Evolutionary conservation across 257 asterid species (phyloP).

Genomic region (Thymus quinquecostatus): DNA sequence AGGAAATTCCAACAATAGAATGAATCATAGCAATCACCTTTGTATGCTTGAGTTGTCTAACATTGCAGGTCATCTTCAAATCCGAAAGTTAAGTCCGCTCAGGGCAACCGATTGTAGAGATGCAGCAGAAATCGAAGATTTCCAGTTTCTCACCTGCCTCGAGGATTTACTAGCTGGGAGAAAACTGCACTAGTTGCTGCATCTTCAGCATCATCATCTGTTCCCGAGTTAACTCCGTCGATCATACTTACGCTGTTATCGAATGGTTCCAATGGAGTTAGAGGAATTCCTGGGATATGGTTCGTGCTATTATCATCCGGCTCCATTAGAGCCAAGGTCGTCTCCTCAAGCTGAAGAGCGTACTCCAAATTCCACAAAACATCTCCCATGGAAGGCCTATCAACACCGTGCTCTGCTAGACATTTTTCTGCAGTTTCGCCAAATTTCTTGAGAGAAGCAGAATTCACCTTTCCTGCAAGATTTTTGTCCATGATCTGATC

Average conservation of each 20-base stretch:
- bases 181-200: conserved; percentile 74
- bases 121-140: conserved; percentile 2
- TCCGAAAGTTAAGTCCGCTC: conserved; percentile 20
- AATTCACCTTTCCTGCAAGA: conserved; percentile 65
- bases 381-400: conserved; percentile 85
- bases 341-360: conserved; percentile 82
- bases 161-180: conserved; percentile 82
- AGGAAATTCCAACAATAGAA: conserved; percentile 33
- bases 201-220: conserved; percentile 71
- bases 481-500: conserved; percentile 69
- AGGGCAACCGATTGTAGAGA: conserved; percentile 7
- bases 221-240: conserved; percentile 56
- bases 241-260: conserved; percentile 69
- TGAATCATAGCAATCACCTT: conserved; percentile 44
- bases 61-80: conserved; percentile 19
- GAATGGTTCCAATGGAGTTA: conserved; percentile 55
- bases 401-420: conserved; percentile 71
- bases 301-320: conserved; percentile 72
- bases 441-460: conserved; percentile 68
- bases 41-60: conserved; percentile 23
- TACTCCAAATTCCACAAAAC: conserved; percentile 81
- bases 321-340: conserved; percentile 64
- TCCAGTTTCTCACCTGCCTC: conserved; percentile 55
- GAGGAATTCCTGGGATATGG: conserved; percentile 58
- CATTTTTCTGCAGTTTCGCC: conserved; percentile 86